These are phyloP conservation scores for Antitrichia curtipendula DNA, from an alignment of 225 moss, liverwort and hornwort species.

Conservation along the genomic window DNA sequence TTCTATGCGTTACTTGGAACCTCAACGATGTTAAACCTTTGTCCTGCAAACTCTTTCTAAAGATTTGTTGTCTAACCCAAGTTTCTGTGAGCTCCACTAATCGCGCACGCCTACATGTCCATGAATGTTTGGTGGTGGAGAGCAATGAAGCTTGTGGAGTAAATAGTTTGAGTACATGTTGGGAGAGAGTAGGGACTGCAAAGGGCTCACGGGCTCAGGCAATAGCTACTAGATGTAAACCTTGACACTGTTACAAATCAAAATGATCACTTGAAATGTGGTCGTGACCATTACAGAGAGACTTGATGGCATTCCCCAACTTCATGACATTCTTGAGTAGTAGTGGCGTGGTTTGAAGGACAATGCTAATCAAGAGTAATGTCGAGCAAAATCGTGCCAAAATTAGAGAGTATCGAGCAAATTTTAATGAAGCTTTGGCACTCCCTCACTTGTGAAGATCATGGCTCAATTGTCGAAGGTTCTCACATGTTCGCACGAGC, in stretches of 20 bases:
- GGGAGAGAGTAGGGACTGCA: too few species aligned
- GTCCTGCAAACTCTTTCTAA: not conserved
- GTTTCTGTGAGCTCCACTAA: not conserved
- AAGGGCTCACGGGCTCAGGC: too few species aligned
- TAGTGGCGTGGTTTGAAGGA: not conserved
- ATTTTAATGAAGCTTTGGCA: not conserved
- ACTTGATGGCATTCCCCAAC: not conserved
- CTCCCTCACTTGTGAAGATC: not conserved
- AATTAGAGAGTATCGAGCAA: not conserved
- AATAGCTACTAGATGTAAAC: too few species aligned
- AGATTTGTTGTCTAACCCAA: not conserved
- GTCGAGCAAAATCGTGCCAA: not conserved
- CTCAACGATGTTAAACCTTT: too few species aligned
- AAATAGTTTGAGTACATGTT: not conserved
- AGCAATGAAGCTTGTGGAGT: not conserved
- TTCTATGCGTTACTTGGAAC: not conserved
- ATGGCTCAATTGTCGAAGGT: not conserved
- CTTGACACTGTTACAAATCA: not conserved
- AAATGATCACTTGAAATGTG: not conserved
- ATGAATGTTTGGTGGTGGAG: not conserved
- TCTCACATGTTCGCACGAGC: not conserved
- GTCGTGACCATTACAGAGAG: not conserved
- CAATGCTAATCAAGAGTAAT: not conserved
- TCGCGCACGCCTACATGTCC: not conserved
- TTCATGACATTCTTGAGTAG: not conserved